These are phyloP conservation scores for Solidago caesia DNA, from an alignment of 129 eudicot species.

Conservation along the genomic window DNA sequence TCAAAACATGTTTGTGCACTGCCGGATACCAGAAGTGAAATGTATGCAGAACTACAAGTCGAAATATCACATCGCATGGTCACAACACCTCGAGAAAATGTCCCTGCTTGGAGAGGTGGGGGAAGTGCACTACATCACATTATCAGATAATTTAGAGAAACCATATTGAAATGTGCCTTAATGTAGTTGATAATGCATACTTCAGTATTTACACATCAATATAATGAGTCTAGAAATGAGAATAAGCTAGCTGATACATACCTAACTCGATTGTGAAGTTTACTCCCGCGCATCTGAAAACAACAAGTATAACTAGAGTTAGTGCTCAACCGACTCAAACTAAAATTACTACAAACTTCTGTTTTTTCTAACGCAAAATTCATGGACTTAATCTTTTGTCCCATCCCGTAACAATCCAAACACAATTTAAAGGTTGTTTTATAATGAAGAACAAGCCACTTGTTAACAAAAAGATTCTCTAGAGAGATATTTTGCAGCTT, in stretches of 20 bases:
- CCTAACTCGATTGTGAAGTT: constrained; percentile 94
- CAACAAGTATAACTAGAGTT: not conserved
- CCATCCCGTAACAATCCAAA: not conserved
- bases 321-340: constrained; percentile 10
- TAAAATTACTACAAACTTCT: not conserved
- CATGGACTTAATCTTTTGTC: not conserved
- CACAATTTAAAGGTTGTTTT: not conserved
- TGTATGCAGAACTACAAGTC: constrained; percentile 79
- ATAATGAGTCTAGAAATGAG: not conserved
- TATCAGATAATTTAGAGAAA: constrained; percentile 15
- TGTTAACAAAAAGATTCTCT: not conserved
- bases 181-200: no score
- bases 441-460: not conserved
- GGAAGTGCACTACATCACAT: constrained; percentile 80
- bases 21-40: constrained; percentile 89
- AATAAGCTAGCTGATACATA: constrained; percentile 35
- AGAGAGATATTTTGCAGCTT: constrained; percentile 1
- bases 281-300: constrained; percentile 89
- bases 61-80: constrained; percentile 96
- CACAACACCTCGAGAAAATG: constrained; percentile 94
- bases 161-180: not conserved
- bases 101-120: constrained; percentile 97
- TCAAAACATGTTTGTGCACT: constrained; percentile 97
- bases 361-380: no score
- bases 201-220: not conserved